These are phyloP conservation scores for Heimioporus sp. DNA, from an alignment of 768 basidiomycete genomes.

Conservation along the genomic window DNA sequence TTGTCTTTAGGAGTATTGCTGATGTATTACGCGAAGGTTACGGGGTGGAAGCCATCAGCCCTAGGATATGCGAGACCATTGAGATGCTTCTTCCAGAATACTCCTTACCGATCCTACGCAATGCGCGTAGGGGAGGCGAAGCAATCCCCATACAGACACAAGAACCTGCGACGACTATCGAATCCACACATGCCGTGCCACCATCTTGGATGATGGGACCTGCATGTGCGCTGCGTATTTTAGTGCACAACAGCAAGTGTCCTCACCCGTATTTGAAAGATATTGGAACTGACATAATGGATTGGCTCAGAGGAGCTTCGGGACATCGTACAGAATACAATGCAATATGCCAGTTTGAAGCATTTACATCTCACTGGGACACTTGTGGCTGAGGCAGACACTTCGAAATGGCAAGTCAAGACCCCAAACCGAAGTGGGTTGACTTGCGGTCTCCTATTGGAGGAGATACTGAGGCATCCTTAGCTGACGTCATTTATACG, in stretches of 20 bases:
- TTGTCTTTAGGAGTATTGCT: background rate
- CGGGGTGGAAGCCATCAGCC: constrained; percentile 1
- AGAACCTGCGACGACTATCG: too few species aligned
- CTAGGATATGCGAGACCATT: background rate
- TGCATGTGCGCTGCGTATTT: constrained; percentile 3
- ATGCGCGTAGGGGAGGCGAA: too few species aligned
- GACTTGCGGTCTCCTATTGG: too few species aligned
- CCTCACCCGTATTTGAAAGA: too few species aligned
- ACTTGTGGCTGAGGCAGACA: background rate
- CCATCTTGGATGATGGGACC: constrained; percentile 7
- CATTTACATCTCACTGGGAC: background rate
- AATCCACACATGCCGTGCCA: background rate
- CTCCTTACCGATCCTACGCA: background rate
- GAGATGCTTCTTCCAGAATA: constrained; percentile 2
- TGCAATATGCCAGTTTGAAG: background rate
- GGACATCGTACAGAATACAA: background rate
- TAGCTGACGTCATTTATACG: too few species aligned
- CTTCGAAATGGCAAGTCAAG: too few species aligned
- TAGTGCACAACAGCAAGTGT: constrained; percentile 3
- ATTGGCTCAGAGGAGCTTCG: background rate
- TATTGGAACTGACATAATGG: background rate
- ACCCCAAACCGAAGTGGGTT: too few species aligned
- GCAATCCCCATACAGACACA: background rate
- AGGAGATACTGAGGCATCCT: too few species aligned
- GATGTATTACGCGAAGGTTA: background rate